Percentiles rank a stretch among this genome's conserved stretches.
These are phyloP conservation scores for Suillus discolor DNA, from an alignment of 768 basidiomycete species.

Conservation along the genomic window DNA sequence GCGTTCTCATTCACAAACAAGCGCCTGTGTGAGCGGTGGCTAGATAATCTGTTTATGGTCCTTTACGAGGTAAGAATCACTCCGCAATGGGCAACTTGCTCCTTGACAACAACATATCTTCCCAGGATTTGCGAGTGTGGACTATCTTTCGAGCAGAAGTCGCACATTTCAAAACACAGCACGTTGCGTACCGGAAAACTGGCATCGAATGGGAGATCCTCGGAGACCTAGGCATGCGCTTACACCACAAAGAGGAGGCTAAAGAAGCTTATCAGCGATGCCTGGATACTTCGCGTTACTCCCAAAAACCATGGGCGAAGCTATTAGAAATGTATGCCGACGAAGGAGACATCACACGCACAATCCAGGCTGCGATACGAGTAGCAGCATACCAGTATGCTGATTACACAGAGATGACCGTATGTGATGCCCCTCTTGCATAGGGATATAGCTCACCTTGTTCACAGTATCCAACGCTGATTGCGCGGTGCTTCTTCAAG, in stretches of 20 bases:
- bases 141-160: slow-evolving; percentile 99
- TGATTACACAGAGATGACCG: slow-evolving; percentile 88
- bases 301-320: slow-evolving; percentile 91
- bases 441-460: slow-evolving; percentile 6
- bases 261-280: slow-evolving; percentile 98
- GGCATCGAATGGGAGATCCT: slow-evolving; percentile 98
- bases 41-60: slow-evolving; percentile 98
- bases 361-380: slow-evolving; percentile 89
- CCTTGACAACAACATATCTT: neutral
- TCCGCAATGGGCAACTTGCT: neutral
- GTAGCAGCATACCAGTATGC: slow-evolving; percentile 91
- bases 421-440: slow-evolving; percentile 40
- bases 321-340: slow-evolving; percentile 96
- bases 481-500: slow-evolving; percentile 91
- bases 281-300: slow-evolving; percentile 84
- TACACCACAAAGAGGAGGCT: slow-evolving; percentile 97
- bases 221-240: slow-evolving; percentile 88
- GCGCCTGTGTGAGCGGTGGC: slow-evolving; percentile 94
- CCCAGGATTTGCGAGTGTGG: slow-evolving; percentile 92
- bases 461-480: slow-evolving; percentile 82
- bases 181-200: slow-evolving; percentile 96
- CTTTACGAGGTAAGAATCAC: slow-evolving; percentile 77
- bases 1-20: slow-evolving; percentile 95
- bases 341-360: slow-evolving; percentile 90
- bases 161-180: slow-evolving; percentile 98